Conservation (phyloP, 139 green algal genomes). For the Picochlorum sp. region DNA sequence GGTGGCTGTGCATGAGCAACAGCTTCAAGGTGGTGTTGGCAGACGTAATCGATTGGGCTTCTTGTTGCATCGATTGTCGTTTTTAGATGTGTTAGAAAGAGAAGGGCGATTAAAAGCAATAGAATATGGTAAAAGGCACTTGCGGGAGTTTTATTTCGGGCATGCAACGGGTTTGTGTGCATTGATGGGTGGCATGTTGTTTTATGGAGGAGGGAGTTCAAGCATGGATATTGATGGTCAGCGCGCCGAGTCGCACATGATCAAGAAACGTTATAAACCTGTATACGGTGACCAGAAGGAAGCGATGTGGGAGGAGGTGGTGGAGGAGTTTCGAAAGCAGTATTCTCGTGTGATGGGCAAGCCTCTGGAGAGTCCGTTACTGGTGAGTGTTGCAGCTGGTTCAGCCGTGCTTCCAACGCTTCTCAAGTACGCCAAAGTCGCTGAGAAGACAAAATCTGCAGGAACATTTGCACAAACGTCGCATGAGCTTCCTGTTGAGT, state of each 20-base stretch:
- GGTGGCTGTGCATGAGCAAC: constrained; percentile 50
- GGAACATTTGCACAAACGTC: neutral
- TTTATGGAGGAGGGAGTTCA: constrained; percentile 9
- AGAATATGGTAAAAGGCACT: constrained; percentile 63
- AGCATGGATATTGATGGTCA: neutral
- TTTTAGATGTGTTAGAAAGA: constrained; percentile 57
- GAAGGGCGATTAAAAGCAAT: constrained; percentile 49
- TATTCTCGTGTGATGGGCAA: constrained; percentile 80
- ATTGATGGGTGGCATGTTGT: constrained; percentile 87
- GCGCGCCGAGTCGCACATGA: neutral
- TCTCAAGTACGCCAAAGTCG: constrained; percentile 73
- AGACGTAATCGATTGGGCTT: constrained; percentile 64
- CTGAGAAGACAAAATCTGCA: constrained; percentile 27
- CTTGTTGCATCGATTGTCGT: constrained; percentile 70
- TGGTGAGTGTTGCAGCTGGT: constrained; percentile 69
- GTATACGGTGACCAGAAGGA: constrained; percentile 54
- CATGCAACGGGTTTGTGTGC: constrained; percentile 65
- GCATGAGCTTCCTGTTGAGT: constrained; percentile 81
- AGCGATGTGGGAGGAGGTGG: constrained; percentile 55
- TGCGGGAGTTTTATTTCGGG: constrained; percentile 31
- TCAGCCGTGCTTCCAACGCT: constrained; percentile 71
- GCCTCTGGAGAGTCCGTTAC: constrained; percentile 70
- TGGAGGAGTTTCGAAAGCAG: constrained; percentile 65
- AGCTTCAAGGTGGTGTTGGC: constrained; percentile 12
- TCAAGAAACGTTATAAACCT: neutral